Conservation (phyloP, 805 yeast genomes). For the Zygosaccharomyces lentus region DNA sequence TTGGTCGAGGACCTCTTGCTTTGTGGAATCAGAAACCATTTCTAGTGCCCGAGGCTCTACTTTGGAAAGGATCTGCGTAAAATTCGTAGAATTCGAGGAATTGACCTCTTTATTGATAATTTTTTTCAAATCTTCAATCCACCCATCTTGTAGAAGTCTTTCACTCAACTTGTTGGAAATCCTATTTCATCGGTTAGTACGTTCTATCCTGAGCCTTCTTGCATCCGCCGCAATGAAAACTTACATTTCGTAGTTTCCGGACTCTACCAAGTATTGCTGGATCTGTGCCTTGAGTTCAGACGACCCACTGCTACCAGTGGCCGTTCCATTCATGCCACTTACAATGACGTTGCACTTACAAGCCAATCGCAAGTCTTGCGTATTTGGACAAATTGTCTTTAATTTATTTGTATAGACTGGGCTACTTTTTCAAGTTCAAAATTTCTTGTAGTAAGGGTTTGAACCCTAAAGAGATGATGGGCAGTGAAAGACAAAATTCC, state of each 20-base stretch:
- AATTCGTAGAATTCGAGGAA: slow-evolving; percentile 44
- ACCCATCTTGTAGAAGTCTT: slow-evolving; percentile 70
- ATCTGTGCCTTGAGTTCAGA: slow-evolving; percentile 51
- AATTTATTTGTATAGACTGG: too few relatives aligned
- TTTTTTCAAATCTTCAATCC: slow-evolving; percentile 72
- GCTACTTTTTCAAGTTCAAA: slow-evolving; percentile 2
- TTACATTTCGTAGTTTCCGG: slow-evolving; percentile 73
- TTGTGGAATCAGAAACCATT: slow-evolving; percentile 63
- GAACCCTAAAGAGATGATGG: neutral
- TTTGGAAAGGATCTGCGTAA: slow-evolving; percentile 46
- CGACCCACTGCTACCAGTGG: slow-evolving; percentile 5
- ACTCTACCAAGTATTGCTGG: slow-evolving; percentile 62
- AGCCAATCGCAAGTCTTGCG: neutral
- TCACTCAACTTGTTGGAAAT: slow-evolving; percentile 61
- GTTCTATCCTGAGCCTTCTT: neutral
- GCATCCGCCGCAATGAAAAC: slow-evolving; percentile 9
- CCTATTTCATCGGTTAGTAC: slow-evolving; percentile 19
- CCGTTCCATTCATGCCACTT: slow-evolving; percentile 9
- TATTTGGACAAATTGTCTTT: neutral
- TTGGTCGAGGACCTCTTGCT: slow-evolving; percentile 52
- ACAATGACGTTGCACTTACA: neutral
- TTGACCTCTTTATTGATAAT: slow-evolving; percentile 48
- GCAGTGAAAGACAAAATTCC: neutral
- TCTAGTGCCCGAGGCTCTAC: slow-evolving; percentile 65
- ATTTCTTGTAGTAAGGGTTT: slow-evolving; percentile 1